phyloP scores from a whole-genome alignment of 2,329 filamentous ascomycete species.

The Bertia moriformis region DNA sequence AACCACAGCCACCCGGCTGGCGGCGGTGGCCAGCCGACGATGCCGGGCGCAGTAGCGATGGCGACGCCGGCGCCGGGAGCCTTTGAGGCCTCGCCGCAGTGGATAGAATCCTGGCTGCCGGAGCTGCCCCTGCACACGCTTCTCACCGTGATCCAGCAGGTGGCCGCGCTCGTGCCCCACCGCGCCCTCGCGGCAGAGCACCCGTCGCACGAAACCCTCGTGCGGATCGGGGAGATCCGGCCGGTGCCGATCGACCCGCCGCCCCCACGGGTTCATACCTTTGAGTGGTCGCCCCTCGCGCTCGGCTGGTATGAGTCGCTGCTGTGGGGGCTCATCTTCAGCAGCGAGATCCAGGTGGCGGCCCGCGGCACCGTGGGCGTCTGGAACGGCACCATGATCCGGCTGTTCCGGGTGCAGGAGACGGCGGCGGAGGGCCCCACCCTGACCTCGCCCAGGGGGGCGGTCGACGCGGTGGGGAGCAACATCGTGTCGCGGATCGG shows the following conservation, averaged over 20 bases:
- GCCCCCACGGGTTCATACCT: constrained; percentile 67
- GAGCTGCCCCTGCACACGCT: constrained; percentile 80
- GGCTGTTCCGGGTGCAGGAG: constrained; percentile 80
- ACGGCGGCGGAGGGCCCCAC: constrained; percentile 67
- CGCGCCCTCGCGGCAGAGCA: constrained; percentile 27
- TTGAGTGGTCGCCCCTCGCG: constrained; percentile 83
- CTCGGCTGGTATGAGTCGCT: constrained; percentile 93
- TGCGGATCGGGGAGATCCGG: constrained; percentile 41
- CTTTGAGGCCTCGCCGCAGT: constrained; percentile 68
- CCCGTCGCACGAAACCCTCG: constrained; percentile 29
- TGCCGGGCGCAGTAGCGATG: too few species aligned
- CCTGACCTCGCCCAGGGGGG: constrained; percentile 71
- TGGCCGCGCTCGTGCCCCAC: constrained; percentile 39
- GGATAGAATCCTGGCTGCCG: constrained; percentile 87
- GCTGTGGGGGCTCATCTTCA: constrained; percentile 85
- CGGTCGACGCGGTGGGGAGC: constrained; percentile 83
- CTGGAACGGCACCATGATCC: constrained; percentile 83
- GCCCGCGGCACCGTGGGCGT: constrained; percentile 71
- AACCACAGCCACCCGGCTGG: too few species aligned
- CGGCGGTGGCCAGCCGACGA: constrained; percentile 42
- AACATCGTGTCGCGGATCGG: constrained; percentile 80
- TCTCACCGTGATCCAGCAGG: constrained; percentile 59
- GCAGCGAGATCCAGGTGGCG: constrained; percentile 72
- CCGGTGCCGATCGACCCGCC: constrained; percentile 63
- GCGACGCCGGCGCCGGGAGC: constrained; percentile 5